A percentile compares a stretch with the other conserved stretches of the same genome.
Evolutionary conservation across 148 eudicot species (phyloP).

Genomic region (Chenopodium berlandieri): DNA sequence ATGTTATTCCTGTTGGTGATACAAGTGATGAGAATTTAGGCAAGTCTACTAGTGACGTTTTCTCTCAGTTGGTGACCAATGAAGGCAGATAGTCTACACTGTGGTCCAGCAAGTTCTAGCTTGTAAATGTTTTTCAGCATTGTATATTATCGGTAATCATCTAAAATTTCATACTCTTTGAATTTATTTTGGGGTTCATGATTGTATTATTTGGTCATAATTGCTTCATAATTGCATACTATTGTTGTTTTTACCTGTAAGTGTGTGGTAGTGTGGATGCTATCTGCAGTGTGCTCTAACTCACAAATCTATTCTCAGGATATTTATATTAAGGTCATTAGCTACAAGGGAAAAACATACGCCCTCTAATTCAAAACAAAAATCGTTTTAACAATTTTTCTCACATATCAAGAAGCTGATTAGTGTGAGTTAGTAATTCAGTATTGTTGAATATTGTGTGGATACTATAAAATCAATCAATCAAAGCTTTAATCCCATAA

Average conservation of each 20-base stretch:
- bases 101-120: neutral
- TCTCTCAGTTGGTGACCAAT: slow-evolving; percentile 77
- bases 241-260: neutral
- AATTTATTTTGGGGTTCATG: neutral
- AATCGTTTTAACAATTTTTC: too few relatives aligned
- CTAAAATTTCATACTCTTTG: neutral
- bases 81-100: slow-evolving; percentile 56
- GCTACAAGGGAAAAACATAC: neutral
- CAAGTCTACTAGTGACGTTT: slow-evolving; percentile 54
- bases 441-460: too few relatives aligned
- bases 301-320: neutral
- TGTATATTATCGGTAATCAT: slow-evolving; percentile 14
- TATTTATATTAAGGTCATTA: neutral
- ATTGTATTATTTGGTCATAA: neutral
- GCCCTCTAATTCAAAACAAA: too few relatives aligned
- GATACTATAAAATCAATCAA: too few relatives aligned
- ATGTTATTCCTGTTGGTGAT: slow-evolving; percentile 20
- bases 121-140: slow-evolving; percentile 2
- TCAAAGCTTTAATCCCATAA: too few relatives aligned
- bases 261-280: neutral
- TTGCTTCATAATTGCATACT: neutral
- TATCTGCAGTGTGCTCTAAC: neutral
- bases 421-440: too few relatives aligned
- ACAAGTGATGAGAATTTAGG: slow-evolving; percentile 45
- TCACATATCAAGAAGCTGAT: too few relatives aligned